Percentiles rank a stretch among this genome's conserved stretches.
Conservation (phyloP, 108 stramenopile genomes). For the Aurantiochytrium sp. region DNA sequence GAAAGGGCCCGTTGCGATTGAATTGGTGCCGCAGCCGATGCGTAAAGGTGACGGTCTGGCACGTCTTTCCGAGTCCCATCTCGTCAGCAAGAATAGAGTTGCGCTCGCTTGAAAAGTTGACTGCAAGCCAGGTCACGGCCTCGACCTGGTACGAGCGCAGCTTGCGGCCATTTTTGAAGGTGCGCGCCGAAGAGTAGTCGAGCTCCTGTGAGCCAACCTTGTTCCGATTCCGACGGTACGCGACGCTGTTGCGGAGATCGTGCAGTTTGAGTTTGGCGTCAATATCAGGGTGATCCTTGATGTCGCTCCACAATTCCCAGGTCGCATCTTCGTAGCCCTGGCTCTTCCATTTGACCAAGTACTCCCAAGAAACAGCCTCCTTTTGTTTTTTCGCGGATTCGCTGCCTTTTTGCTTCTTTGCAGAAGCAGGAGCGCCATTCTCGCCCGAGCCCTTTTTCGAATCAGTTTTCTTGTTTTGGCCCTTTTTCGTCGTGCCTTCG, state of each 20-base stretch:
- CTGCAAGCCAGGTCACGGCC: conserved; percentile 95
- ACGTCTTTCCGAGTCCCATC: conserved; percentile 85
- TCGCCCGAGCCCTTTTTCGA: not conserved
- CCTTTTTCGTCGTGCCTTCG: not conserved
- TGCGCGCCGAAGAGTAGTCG: not conserved
- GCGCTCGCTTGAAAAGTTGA: conserved; percentile 79
- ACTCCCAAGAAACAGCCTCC: not conserved
- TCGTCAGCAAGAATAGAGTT: conserved; percentile 96
- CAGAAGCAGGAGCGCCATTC: no score
- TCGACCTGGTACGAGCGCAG: conserved; percentile 88
- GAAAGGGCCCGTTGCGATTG: conserved; percentile 66
- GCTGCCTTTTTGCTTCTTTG: no score
- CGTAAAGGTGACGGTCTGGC: conserved; percentile 91
- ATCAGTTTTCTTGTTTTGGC: not conserved
- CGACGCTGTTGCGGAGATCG: not conserved
- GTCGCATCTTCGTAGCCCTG: conserved; percentile 87
- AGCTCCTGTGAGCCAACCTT: not conserved
- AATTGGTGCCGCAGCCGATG: conserved; percentile 51
- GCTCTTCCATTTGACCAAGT: conserved; percentile 92
- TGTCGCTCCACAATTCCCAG: conserved; percentile 87
- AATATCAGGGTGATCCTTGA: conserved; percentile 47
- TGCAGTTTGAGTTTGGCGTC: not conserved
- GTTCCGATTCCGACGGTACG: not conserved
- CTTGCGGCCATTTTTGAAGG: not conserved
- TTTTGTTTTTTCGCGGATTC: no score